Evolutionary conservation across 768 basidiomycete species (phyloP).

Genomic region (Psilocybe subaeruginosa): DNA sequence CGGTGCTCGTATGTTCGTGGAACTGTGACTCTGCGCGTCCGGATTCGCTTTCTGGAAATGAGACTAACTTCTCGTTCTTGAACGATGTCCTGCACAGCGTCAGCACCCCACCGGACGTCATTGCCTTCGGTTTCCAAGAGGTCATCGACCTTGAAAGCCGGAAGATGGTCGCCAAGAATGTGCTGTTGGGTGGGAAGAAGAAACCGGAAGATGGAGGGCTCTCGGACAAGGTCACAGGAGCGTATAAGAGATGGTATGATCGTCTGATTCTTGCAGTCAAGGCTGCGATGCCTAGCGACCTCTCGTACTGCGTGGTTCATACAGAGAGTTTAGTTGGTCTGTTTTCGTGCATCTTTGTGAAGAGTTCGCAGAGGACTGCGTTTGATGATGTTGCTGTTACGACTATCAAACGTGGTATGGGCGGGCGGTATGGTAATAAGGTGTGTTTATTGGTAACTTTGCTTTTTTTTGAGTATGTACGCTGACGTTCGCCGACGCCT

Average conservation of each 20-base stretch:
- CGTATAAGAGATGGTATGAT: slow-evolving; percentile 92
- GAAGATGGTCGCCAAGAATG: slow-evolving; percentile 90
- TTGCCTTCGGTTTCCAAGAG: slow-evolving; percentile 95
- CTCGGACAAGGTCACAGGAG: slow-evolving; percentile 83
- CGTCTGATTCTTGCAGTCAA: slow-evolving; percentile 73
- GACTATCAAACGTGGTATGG: slow-evolving; percentile 90
- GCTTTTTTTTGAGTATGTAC: neutral
- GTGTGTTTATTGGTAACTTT: slow-evolving; percentile 39
- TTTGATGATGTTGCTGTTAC: slow-evolving; percentile 76
- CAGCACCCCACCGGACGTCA: slow-evolving; percentile 77
- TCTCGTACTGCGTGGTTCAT: slow-evolving; percentile 78
- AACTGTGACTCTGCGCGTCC: slow-evolving; percentile 92
- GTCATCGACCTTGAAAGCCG: slow-evolving; percentile 94
- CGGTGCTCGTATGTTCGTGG: slow-evolving; percentile 85
- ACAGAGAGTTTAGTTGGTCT: slow-evolving; percentile 91
- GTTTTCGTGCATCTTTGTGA: slow-evolving; percentile 78
- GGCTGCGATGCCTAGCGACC: slow-evolving; percentile 69
- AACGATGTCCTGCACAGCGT: slow-evolving; percentile 73
- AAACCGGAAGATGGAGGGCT: slow-evolving; percentile 55
- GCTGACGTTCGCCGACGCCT: slow-evolving; percentile 6
- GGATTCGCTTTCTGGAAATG: slow-evolving; percentile 63
- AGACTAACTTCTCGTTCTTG: slow-evolving; percentile 82
- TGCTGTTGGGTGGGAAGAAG: slow-evolving; percentile 79
- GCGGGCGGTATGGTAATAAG: slow-evolving; percentile 95
- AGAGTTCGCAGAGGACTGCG: slow-evolving; percentile 58